Conservation (phyloP, 805 yeast species). For the Trichomonascus vanleenenianus region DNA sequence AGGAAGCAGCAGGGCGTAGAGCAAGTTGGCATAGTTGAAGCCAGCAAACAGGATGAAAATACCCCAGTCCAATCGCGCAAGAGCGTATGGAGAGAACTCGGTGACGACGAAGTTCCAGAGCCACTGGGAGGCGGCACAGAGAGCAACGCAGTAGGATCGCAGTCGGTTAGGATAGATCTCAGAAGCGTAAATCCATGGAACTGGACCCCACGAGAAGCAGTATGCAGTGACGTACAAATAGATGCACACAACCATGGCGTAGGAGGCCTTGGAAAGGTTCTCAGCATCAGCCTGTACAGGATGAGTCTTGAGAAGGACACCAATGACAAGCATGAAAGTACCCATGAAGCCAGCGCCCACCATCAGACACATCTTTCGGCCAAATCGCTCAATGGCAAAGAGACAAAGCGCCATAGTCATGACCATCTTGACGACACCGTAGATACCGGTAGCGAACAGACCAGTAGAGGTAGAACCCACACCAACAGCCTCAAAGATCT, state of each 20-base stretch:
- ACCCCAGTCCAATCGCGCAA: slow-evolving; percentile 12
- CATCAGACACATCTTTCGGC: slow-evolving; percentile 12
- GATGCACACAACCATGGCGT: slow-evolving; percentile 50
- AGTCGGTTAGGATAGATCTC: slow-evolving; percentile 15
- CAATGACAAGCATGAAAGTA: slow-evolving; percentile 2
- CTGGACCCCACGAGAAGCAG: slow-evolving; percentile 15
- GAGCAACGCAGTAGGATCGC: slow-evolving; percentile 48
- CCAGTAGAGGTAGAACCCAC: slow-evolving; percentile 38
- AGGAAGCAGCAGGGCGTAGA: slow-evolving; percentile 47
- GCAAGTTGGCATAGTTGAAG: slow-evolving; percentile 26
- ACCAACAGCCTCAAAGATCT: slow-evolving; percentile 43
- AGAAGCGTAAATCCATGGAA: slow-evolving; percentile 15
- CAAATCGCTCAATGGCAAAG: slow-evolving; percentile 11
- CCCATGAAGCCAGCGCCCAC: slow-evolving; percentile 15
- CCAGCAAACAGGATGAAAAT: slow-evolving; percentile 38
- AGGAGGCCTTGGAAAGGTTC: slow-evolving; percentile 7
- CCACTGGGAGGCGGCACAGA: slow-evolving; percentile 55
- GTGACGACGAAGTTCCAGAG: slow-evolving; percentile 47
- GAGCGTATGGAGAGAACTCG: slow-evolving; percentile 11
- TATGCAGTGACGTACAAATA: slow-evolving; percentile 51
- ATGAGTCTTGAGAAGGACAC: slow-evolving; percentile 12
- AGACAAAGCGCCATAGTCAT: slow-evolving; percentile 3
- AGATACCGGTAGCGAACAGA: slow-evolving; percentile 45
- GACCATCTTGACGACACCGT: slow-evolving; percentile 38
- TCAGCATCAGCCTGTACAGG: slow-evolving; percentile 5